phyloP scores from a whole-genome alignment of 129 eudicot genomes.

The Pseudognaphalium luteoalbum region DNA sequence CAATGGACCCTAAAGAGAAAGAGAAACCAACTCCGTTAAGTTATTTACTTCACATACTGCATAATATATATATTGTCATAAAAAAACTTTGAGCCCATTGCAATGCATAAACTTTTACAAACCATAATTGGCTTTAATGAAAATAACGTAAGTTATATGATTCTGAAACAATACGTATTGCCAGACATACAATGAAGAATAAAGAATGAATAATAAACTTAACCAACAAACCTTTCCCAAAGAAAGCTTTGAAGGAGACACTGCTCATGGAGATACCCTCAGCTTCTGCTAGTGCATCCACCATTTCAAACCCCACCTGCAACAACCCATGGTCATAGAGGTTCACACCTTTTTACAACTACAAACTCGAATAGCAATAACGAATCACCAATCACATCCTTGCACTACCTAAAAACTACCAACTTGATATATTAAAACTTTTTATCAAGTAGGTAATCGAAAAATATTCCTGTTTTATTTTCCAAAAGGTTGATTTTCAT shows the following conservation, averaged over 20 bases:
- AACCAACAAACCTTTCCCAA: constrained; percentile 69
- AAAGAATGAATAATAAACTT: not conserved
- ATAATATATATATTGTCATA: not conserved
- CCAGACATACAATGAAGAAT: not conserved
- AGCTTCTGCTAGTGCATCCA: constrained; percentile 80
- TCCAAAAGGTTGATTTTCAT: not conserved
- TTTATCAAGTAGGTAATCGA: no score
- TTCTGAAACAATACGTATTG: not conserved
- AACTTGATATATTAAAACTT: no score
- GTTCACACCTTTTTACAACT: not conserved
- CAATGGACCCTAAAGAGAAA: constrained; percentile 68
- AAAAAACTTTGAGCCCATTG: not conserved
- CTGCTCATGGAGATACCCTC: constrained; percentile 75
- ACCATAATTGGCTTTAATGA: not conserved
- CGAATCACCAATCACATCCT: not conserved
- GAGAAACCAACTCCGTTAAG: constrained; percentile 9
- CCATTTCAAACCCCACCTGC: constrained; percentile 96
- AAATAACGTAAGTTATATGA: not conserved
- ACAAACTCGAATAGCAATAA: not conserved
- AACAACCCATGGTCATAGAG: not conserved
- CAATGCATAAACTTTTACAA: not conserved
- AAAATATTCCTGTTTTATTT: not conserved
- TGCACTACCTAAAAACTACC: not conserved
- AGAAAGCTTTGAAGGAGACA: constrained; percentile 72
- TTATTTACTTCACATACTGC: not conserved